Base-by-base conservation (phyloP, 495 filamentous ascomycete species). In the Daldinia vernicosa region DNA sequence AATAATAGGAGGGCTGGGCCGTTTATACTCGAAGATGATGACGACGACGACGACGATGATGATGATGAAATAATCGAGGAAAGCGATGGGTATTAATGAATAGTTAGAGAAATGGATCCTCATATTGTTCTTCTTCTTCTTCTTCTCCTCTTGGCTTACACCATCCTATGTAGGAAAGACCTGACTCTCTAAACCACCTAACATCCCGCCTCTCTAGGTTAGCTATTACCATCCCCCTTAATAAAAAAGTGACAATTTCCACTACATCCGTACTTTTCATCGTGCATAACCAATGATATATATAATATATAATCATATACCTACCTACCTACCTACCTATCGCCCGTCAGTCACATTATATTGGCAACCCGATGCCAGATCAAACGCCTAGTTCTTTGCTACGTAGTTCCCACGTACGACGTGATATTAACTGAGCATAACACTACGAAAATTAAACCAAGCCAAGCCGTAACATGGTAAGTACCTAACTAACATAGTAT, bases 1-100 rank as follows among this genome's bases (percentile, higher is more conserved):
- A 47, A 47, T 45, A 33, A 11, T 0, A 58, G 43, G 32, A 32
- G 39, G 17, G 59, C 52, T 30, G 63, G 45, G 45, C 37, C 28
- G 12, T 61, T 52, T 53, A 17, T 66, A 2, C 56, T 57, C 17
- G 39, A 55, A 4, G 71, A 77, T 6, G 65, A 76, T 51, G 74
- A 75, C 9, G 74, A 79, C 8, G 74, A 79, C 7, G 74, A 77
- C 8, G 76, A 78, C n/a, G 72, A 74, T 52, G 71, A 70, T 1
- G 72, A 69, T 1, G 71, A 74, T 47, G 71, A 70, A 6, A 45
- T 71, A 27, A 26, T 71, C 7, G 63, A 67, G 35, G 69, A 67
- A 37, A 72, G 63, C 37, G 65, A 61, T 51, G 60, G 47, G 55
- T 67, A 64, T 35, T 68, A 56, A 68, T 59, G 30, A 55, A 62